Conservation (phyloP, 331 rosid genomes). For the Telfairia occidentalis region DNA sequence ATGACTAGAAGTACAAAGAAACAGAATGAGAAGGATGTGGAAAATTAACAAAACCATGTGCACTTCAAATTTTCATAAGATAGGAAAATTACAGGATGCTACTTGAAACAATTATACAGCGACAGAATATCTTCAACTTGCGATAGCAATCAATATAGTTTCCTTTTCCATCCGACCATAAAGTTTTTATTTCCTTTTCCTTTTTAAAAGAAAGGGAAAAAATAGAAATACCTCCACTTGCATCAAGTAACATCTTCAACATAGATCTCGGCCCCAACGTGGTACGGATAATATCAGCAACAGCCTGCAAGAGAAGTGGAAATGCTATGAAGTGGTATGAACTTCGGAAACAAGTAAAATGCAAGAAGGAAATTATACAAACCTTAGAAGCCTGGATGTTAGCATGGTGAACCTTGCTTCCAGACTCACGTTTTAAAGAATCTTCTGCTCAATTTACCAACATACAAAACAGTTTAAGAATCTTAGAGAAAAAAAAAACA, state of each 20-base stretch:
- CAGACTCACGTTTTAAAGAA: constrained; percentile 84
- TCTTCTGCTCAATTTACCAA: constrained; percentile 49
- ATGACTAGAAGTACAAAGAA: not conserved
- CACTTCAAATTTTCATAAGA: not conserved
- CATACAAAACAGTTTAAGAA: not conserved
- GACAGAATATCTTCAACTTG: not conserved
- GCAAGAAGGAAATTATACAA: constrained; percentile 19
- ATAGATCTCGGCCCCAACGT: constrained; percentile 98
- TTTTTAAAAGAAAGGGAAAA: not conserved
- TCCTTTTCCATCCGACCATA: not conserved
- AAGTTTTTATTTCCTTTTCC: not conserved
- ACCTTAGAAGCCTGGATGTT: constrained; percentile 95
- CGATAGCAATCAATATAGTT: not conserved
- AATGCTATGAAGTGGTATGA: not conserved
- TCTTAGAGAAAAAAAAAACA: too few relatives aligned
- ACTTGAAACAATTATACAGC: not conserved
- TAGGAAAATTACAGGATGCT: not conserved
- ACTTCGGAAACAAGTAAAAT: not conserved
- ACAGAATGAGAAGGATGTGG: too few relatives aligned
- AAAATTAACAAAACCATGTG: not conserved
- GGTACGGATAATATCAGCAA: constrained; percentile 78
- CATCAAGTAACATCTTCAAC: constrained; percentile 93
- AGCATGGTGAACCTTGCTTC: constrained; percentile 81
- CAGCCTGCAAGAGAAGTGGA: constrained; percentile 42
- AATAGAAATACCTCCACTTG: constrained; percentile 53